These are phyloP conservation scores for Yarrowia keelungensis DNA, from an alignment of 805 yeast genomes.

Conservation along the genomic window DNA sequence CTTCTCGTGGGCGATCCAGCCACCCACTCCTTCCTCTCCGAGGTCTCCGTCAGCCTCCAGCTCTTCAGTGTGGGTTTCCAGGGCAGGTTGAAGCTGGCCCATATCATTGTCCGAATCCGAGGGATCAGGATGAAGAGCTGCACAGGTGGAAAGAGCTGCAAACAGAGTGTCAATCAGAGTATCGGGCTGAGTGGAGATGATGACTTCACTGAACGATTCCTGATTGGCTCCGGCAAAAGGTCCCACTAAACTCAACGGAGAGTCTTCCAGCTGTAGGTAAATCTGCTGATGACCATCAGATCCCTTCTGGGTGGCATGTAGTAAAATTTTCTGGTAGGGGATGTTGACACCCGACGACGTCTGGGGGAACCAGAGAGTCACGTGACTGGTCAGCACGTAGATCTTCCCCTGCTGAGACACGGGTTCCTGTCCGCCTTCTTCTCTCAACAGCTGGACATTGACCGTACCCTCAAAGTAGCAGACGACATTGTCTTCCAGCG, in stretches of 20 bases:
- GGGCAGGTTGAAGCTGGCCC: constrained; percentile 8
- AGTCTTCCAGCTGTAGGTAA: constrained; percentile 26
- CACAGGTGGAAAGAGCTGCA: constrained; percentile 44
- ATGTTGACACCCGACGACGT: constrained; percentile 42
- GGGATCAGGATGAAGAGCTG: constrained; percentile 45
- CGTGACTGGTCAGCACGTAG: constrained; percentile 46
- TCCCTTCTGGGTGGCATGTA: constrained; percentile 46
- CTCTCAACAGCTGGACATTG: constrained; percentile 23
- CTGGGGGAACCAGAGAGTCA: constrained; percentile 45
- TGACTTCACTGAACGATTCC: constrained; percentile 21
- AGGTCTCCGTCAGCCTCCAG: constrained; percentile 19
- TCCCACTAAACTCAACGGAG: constrained; percentile 6
- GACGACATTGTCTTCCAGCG: constrained; percentile 49
- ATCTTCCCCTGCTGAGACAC: constrained; percentile 36
- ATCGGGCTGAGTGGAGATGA: constrained; percentile 44
- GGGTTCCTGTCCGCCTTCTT: constrained; percentile 19
- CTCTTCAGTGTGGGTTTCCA: constrained; percentile 15
- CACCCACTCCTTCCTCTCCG: constrained; percentile 31
- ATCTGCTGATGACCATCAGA: constrained; percentile 17
- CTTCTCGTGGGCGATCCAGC: constrained; percentile 32
- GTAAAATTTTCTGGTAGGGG: constrained; percentile 43
- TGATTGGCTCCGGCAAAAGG: neutral
- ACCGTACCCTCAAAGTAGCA: constrained; percentile 42
- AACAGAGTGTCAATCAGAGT: constrained; percentile 39
- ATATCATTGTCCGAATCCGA: constrained; percentile 26